Evolutionary conservation across 768 basidiomycete genomes (phyloP).

Genomic region (Leccinum ochraceum): DNA sequence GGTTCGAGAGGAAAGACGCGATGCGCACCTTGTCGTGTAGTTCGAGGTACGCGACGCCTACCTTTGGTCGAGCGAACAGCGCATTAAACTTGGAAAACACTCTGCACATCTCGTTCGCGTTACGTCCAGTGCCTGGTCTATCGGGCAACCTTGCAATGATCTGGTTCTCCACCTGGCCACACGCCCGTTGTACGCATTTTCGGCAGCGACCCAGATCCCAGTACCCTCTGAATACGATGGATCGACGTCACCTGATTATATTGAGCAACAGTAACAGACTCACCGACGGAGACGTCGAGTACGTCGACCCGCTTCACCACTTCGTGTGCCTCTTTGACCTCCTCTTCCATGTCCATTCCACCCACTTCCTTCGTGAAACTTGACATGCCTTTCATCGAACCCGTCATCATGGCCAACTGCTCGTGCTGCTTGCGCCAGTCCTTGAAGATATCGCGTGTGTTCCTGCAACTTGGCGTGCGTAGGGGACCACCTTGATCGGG

Average conservation of each 20-base stretch:
- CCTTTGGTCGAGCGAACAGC: slow-evolving; percentile 94
- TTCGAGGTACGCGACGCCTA: slow-evolving; percentile 32
- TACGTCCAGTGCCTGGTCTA: slow-evolving; percentile 89
- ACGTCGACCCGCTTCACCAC: slow-evolving; percentile 95
- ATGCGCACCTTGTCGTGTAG: slow-evolving; percentile 74
- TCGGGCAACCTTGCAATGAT: slow-evolving; percentile 94
- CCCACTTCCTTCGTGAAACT: slow-evolving; percentile 74
- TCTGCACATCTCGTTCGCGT: slow-evolving; percentile 99
- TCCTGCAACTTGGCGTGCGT: slow-evolving; percentile 93
- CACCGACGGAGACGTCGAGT: slow-evolving; percentile 89
- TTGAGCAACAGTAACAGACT: slow-evolving; percentile 48
- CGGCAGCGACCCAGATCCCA: slow-evolving; percentile 96
- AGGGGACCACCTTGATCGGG: slow-evolving; percentile 87
- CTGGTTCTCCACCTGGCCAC: slow-evolving; percentile 98
- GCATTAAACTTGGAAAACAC: slow-evolving; percentile 99
- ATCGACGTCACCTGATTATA: slow-evolving; percentile 33
- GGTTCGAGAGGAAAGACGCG: neutral
- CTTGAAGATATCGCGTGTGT: slow-evolving; percentile 80
- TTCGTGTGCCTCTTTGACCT: slow-evolving; percentile 95
- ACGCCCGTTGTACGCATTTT: slow-evolving; percentile 98
- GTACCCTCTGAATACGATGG: slow-evolving; percentile 72
- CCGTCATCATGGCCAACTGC: slow-evolving; percentile 29
- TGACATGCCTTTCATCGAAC: slow-evolving; percentile 86
- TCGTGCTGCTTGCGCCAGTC: slow-evolving; percentile 98
- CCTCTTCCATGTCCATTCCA: slow-evolving; percentile 97